Conservation (phyloP, 2,329 filamentous ascomycete genomes). For the Aspergillus alliaceus region DNA sequence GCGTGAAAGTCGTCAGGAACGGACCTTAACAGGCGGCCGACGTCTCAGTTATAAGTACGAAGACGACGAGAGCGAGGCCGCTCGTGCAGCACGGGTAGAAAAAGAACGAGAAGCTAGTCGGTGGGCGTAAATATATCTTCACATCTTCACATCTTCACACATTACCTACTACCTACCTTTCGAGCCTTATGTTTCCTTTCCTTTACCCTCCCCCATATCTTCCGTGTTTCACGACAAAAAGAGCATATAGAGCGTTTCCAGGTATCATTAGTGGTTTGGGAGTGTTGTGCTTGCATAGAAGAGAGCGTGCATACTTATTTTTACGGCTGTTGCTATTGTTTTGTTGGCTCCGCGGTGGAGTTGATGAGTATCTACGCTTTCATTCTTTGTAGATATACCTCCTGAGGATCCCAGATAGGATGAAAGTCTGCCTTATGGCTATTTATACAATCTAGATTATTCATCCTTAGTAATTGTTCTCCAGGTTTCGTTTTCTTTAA, state of each 20-base stretch:
- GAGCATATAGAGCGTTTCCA: slow-evolving; percentile 1
- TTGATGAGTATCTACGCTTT: background rate
- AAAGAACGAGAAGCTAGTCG: slow-evolving; percentile 39
- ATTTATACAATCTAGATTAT: background rate
- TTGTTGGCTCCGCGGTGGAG: background rate
- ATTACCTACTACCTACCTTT: background rate
- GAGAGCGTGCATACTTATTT: background rate
- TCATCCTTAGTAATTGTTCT: too few species aligned
- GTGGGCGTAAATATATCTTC: slow-evolving; percentile 20
- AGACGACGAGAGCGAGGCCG: slow-evolving; percentile 43
- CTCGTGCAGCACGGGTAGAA: slow-evolving; percentile 37
- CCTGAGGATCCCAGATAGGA: background rate
- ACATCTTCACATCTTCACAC: background rate
- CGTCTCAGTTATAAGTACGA: slow-evolving; percentile 52
- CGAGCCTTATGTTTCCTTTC: background rate
- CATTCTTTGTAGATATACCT: slow-evolving; percentile 2
- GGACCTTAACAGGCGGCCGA: slow-evolving; percentile 32
- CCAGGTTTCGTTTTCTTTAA: too few species aligned
- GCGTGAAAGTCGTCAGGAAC: slow-evolving; percentile 36
- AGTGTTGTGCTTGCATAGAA: background rate
- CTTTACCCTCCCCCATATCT: background rate
- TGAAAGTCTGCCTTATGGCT: background rate
- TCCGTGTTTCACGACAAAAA: background rate
- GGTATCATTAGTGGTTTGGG: background rate
- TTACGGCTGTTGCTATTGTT: background rate